Percentiles rank a stretch among this genome's conserved stretches.
These are phyloP conservation scores for Diospyros lotus DNA, from an alignment of 148 eudicot species.

Conservation along the genomic window DNA sequence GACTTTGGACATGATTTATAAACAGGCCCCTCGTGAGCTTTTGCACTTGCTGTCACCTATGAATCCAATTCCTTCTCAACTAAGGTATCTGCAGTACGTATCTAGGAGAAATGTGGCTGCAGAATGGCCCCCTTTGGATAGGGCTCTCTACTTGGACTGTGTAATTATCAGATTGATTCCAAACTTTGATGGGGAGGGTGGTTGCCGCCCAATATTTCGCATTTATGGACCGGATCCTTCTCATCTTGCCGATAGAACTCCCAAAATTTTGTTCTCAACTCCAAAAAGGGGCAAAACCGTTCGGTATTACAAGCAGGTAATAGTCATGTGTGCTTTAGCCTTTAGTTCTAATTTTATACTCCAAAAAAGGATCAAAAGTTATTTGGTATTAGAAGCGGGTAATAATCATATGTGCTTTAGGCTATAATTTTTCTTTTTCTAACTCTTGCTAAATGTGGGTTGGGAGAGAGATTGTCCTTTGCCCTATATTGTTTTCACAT, in stretches of 20 bases:
- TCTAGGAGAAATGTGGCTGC: slow-evolving; percentile 81
- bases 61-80: slow-evolving; percentile 85
- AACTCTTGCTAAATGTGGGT: background rate
- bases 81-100: slow-evolving; percentile 83
- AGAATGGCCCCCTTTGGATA: slow-evolving; percentile 85
- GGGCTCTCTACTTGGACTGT: slow-evolving; percentile 73
- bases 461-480: background rate
- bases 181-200: slow-evolving; percentile 56
- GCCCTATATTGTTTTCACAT: background rate
- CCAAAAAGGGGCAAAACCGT: slow-evolving; percentile 58
- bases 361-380: too few species aligned
- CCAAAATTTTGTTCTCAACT: slow-evolving; percentile 63
- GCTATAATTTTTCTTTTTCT: background rate
- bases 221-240: slow-evolving; percentile 78
- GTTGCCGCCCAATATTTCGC: slow-evolving; percentile 76
- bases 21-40: slow-evolving; percentile 86
- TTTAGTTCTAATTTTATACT: background rate
- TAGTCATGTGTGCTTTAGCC: background rate
- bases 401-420: background rate
- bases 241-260: slow-evolving; percentile 37
- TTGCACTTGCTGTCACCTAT: slow-evolving; percentile 54
- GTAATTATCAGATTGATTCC: slow-evolving; percentile 74
- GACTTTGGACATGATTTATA: slow-evolving; percentile 87
- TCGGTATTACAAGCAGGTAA: slow-evolving; percentile 78
- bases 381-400: too few species aligned